Evolutionary conservation across 176 grass and related monocot genomes (phyloP), one percentile per base, ranked within the genome.

Genomic region (Raddia guianensis): DNA sequence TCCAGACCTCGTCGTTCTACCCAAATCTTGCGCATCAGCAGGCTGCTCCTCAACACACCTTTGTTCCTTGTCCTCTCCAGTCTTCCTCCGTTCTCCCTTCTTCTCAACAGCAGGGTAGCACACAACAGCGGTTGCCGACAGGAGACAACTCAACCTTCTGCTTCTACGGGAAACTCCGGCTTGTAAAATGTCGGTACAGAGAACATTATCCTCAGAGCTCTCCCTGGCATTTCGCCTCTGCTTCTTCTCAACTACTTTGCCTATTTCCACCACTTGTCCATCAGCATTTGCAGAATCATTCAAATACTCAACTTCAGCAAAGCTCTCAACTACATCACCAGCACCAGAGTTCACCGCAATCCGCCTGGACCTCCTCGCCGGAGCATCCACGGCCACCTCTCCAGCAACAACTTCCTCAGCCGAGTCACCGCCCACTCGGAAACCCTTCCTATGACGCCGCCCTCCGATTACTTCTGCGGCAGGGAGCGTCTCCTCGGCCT

Each of bases 61-160:
- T 33, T 80, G 20, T 37, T 40, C 72, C 12, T 75, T 56, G 12
- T 3, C 19, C 33, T 40, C 71, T 19, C 21, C 15, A 10, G 58
- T 35, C 55, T 54, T 78, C 19, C 70, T 69, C 69, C 42, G 48
- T 44, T 37, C 32, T 65, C 49, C 63, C 70, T 82, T 85, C 45
- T 78, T 82, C 59, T 78, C 77, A 52, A 78, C 53, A 74, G 59
- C 49, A 75, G 66, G 63, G 51, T 77, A 67, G 52, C 11, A 45
- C 52, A 70, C 12, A 43, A 27, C 48, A n/a, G 48, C 13, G 6
- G 46, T 44, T 4, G 3, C 46, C 0, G 15, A 34, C 47, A 79
- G 74, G 9, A 35, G 14, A 80, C 44, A 9, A 49, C 58, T 69
- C 0, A 71, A 73, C 60, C 83, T 81, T 1, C 51, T 84, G 19